phyloP scores from a whole-genome alignment of 768 basidiomycete species.

The Xerocomellus intermedius region DNA sequence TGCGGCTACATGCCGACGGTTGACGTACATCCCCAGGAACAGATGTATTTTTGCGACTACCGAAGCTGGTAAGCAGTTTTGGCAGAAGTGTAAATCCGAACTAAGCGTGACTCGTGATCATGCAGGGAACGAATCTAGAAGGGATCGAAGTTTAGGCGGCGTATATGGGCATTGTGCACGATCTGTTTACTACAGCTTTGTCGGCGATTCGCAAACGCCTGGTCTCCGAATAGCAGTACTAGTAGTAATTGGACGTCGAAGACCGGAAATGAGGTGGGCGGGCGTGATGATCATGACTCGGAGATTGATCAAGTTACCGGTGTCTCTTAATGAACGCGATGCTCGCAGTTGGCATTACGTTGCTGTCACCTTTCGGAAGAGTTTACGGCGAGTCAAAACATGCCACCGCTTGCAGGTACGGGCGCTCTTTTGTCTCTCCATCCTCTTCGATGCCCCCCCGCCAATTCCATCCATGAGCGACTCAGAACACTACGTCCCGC shows the following conservation, averaged over 20 bases:
- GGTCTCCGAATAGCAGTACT: neutral
- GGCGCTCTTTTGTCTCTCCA: constrained; percentile 10
- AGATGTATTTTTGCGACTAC: constrained; percentile 78
- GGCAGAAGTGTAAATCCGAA: neutral
- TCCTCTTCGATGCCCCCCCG: neutral
- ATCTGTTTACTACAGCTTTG: neutral
- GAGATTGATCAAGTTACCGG: neutral
- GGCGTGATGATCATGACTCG: too few relatives aligned
- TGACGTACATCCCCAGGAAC: constrained; percentile 50
- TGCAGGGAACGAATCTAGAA: constrained; percentile 80
- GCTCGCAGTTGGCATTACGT: constrained; percentile 3
- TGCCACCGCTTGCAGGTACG: neutral
- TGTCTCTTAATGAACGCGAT: neutral
- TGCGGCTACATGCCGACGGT: neutral
- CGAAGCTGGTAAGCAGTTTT: constrained; percentile 61
- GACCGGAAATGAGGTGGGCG: constrained; percentile 11
- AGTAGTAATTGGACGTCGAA: constrained; percentile 1
- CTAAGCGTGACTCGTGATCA: neutral
- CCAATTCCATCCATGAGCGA: constrained; percentile 18
- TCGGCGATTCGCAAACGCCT: constrained; percentile 6
- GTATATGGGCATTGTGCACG: neutral
- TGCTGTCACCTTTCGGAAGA: neutral
- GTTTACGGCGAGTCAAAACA: neutral
- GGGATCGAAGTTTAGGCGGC: constrained; percentile 67
- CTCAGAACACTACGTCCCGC: constrained; percentile 25